phyloP scores from a whole-genome alignment of 345 rosid species.

The Alliaria petiolata region DNA sequence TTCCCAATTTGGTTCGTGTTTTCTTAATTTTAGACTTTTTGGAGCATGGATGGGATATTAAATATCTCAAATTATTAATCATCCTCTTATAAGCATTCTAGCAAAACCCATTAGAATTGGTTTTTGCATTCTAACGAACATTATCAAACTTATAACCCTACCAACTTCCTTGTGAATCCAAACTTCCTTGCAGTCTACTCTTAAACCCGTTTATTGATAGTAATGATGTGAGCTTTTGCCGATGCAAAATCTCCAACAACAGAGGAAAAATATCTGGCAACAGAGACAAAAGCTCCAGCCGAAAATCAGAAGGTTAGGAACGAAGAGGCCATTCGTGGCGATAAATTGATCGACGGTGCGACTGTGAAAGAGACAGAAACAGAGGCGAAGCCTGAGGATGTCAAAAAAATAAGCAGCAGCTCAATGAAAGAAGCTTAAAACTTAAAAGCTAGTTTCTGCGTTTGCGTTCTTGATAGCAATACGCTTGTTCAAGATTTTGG shows the following conservation, averaged over 20 bases:
- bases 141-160: not conserved
- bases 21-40: not conserved
- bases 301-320: not conserved
- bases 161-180: constrained; percentile 7
- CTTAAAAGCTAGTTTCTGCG: not conserved
- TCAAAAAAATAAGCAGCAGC: not conserved
- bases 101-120: not conserved
- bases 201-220: no score
- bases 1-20: not conserved
- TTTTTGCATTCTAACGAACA: not conserved
- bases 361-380: constrained; percentile 5
- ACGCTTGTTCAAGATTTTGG: not conserved
- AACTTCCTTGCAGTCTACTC: constrained; percentile 12
- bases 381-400: constrained; percentile 9
- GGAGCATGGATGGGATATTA: not conserved
- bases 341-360: not conserved
- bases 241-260: not conserved
- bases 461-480: not conserved
- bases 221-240: no score
- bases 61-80: not conserved
- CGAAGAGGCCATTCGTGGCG: not conserved
- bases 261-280: not conserved
- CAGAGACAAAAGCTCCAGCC: not conserved
- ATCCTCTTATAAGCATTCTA: not conserved
- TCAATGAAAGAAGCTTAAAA: not conserved